These are phyloP conservation scores for Piloderma croceum DNA, from an alignment of 768 basidiomycete species.

Conservation along the genomic window DNA sequence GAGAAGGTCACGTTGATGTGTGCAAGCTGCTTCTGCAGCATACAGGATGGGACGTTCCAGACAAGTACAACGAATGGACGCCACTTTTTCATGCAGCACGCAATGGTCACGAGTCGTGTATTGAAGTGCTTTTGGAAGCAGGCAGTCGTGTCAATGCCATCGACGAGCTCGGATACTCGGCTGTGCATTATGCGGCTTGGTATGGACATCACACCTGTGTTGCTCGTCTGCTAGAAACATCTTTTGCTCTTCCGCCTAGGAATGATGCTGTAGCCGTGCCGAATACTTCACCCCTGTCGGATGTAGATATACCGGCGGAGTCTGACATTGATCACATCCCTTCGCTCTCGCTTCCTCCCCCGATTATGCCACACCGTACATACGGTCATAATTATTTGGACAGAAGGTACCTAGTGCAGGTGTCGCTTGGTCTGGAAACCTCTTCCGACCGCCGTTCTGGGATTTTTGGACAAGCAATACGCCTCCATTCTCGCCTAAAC, in stretches of 20 bases:
- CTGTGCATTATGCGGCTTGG: conserved; percentile 96
- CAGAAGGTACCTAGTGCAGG: conserved; percentile 76
- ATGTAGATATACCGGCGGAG: conserved; percentile 2
- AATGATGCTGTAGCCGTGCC: conserved; percentile 34
- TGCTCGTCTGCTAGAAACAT: conserved; percentile 43
- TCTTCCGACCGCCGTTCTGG: conserved; percentile 33
- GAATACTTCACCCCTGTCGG: conserved; percentile 15
- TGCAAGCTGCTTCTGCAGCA: conserved; percentile 70
- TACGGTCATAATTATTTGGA: conserved; percentile 97
- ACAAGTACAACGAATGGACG: conserved; percentile 99
- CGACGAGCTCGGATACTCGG: conserved; percentile 81
- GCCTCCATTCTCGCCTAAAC: conserved; percentile 69
- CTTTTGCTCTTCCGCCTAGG: conserved; percentile 24
- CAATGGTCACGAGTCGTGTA: conserved; percentile 71
- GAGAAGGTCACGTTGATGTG: conserved; percentile 84
- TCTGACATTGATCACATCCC: conserved; percentile 80
- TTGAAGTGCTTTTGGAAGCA: conserved; percentile 73
- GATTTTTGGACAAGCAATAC: conserved; percentile 45
- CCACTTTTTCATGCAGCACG: conserved; percentile 93
- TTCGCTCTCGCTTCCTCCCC: conserved; percentile 90
- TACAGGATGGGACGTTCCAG: conserved; percentile 78
- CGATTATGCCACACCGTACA: conserved; percentile 95
- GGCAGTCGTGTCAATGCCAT: conserved; percentile 67
- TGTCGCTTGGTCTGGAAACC: conserved; percentile 69
- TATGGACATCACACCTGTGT: conserved; percentile 78